Conservation (phyloP, 129 eudicot species). For the Flaveria robusta region DNA sequence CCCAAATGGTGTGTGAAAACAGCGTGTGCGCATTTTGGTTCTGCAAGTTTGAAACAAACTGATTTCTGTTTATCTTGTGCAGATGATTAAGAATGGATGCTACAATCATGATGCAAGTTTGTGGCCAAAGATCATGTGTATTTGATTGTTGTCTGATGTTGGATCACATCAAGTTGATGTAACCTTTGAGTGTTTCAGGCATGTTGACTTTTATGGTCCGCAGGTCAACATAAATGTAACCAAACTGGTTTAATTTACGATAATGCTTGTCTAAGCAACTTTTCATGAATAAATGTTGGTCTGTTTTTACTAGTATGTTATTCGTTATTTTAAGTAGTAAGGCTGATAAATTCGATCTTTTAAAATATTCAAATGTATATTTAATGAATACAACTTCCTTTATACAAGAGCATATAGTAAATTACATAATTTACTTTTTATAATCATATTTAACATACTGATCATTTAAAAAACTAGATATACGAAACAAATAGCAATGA, state of each 20-base stretch:
- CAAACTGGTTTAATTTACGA: slow-evolving; percentile 24
- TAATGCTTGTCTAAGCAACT: slow-evolving; percentile 29
- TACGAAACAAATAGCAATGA: background rate
- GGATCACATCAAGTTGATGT: slow-evolving; percentile 24
- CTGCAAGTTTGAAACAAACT: slow-evolving; percentile 5
- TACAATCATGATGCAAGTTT: slow-evolving; percentile 4
- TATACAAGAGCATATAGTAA: too few species aligned
- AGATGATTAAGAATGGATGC: slow-evolving; percentile 45
- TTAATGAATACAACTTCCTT: too few species aligned
- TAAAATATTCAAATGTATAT: too few species aligned
- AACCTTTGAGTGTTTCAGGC: slow-evolving; percentile 23
- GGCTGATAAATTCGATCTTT: background rate
- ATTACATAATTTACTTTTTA: too few species aligned
- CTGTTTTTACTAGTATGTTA: slow-evolving; percentile 17
- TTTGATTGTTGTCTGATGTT: slow-evolving; percentile 33
- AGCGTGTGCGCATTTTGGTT: background rate
- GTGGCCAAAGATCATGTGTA: slow-evolving; percentile 34
- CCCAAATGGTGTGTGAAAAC: slow-evolving; percentile 56
- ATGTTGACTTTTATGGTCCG: slow-evolving; percentile 32
- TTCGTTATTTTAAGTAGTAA: background rate
- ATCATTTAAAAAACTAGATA: background rate
- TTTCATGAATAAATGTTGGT: slow-evolving; percentile 36
- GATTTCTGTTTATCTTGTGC: slow-evolving; percentile 15
- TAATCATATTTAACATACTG: background rate
- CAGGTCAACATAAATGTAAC: slow-evolving; percentile 21